Base-by-base conservation (phyloP, 768 basidiomycete species). In the Tricholoma furcatifolium region DNA sequence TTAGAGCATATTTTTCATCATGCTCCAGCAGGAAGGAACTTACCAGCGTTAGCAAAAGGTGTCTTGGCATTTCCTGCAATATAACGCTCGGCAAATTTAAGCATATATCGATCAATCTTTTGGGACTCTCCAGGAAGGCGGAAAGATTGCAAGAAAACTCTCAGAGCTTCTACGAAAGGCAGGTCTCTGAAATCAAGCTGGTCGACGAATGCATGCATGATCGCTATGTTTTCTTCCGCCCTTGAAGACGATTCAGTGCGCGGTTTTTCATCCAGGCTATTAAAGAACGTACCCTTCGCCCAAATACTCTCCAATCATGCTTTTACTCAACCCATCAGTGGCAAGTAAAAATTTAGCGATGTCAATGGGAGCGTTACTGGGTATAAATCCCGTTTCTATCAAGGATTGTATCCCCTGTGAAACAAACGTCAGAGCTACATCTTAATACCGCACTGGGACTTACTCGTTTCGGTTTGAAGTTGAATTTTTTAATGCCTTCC, bases 91-190 rank as follows among this genome's bases (percentile, higher is more conserved):
- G 97, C 96, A 64, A 98, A 99, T 69, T 99, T 99, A 50, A 98
- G 83, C 93, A 99, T 95, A 73, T 84, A 98, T 8, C 97, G 86
- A 78, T 99, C 97, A 60, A 99, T 98, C 73, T 98, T 98, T 69
- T 99, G 97, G 0, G 93, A 77, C 70, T 99, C 97, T 40, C 97
- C 97, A 6, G 97, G 97, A 17, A 99, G 80, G 43, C 97, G 90
- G 81, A 98, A 98, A 3, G 93, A 83, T 68, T 99, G 97, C 23
- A 99, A 73, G 71, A 97, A 98, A 52, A 83, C 65, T 18, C 97
- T 83, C 36, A 99, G 74, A 2, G 97, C 94, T 61, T 95, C 91
- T 38, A 95, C 86, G 65, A 99, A 99, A 15, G 80, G 74, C 49
- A 84, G 70, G 54, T 86, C 83, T 39, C 79, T 82, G 70, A 99